Conservation (phyloP, 2,329 filamentous ascomycete species). For the Neocatenulostroma microsporum region DNA sequence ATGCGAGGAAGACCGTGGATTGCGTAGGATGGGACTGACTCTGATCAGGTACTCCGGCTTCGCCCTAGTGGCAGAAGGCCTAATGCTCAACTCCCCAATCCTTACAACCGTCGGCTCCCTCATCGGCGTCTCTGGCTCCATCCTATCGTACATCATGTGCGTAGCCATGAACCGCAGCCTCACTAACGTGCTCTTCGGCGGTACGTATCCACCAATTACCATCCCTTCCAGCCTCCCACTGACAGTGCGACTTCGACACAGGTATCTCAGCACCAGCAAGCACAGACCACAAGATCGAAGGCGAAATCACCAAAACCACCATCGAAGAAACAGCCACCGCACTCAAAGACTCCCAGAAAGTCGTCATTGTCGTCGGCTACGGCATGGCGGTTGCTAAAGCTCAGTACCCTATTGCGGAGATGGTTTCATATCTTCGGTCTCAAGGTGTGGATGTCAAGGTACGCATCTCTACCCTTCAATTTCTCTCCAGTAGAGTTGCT, state of each 20-base stretch:
- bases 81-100: conserved; percentile 84
- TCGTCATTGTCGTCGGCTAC: conserved; percentile 86
- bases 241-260: no score
- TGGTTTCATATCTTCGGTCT: conserved; percentile 63
- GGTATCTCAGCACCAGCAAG: conserved; percentile 57
- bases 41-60: conserved; percentile 88
- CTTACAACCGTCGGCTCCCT: conserved; percentile 78
- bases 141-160: conserved; percentile 80
- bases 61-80: conserved; percentile 78
- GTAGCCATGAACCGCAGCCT: conserved; percentile 86
- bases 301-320: conserved; percentile 66
- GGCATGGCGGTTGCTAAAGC: conserved; percentile 93
- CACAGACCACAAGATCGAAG: conserved; percentile 67
- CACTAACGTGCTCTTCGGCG: conserved; percentile 84
- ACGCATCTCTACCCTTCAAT: conserved; percentile 49
- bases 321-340: conserved; percentile 75
- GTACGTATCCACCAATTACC: no score
- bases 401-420: conserved; percentile 82
- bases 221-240: no score
- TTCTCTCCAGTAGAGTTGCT: conserved; percentile 58
- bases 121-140: conserved; percentile 82
- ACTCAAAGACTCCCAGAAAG: conserved; percentile 66
- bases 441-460: conserved; percentile 78
- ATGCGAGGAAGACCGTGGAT: no score
- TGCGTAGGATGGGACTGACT: no score